Evolutionary conservation across 768 basidiomycete species (phyloP), one percentile per base, ranked within the genome.

Genomic region (Rickenella mellea): DNA sequence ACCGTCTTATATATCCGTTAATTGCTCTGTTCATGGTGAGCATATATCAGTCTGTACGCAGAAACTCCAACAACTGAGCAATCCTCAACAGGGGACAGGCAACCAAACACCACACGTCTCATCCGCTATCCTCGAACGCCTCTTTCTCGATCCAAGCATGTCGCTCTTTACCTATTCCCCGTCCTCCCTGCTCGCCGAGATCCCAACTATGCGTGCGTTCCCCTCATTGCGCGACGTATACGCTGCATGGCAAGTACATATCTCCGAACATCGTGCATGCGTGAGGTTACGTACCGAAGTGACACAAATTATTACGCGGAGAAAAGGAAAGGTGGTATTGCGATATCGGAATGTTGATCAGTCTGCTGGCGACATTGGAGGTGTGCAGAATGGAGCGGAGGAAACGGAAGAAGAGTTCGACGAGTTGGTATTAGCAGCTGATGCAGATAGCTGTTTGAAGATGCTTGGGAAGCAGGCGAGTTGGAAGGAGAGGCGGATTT

Each of bases 361-460:
- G 4, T 10, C 9, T 19, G 33, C 11, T 17, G 33, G 24, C 19
- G 33, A 17, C 12, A n/a, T 28, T 22, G 15, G 28, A 17, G 40
- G 40, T 31, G 24, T 24, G 26, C 17, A 1, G 10, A 38, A 26
- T 6, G 24, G 26, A 27, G 26, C 20, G 11, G 25, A 29, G n/a
- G 41, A 21, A 10, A 1, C 17, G 9, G 54, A 59, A 25, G 67
- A 64, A 27, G 50, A 48, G 20, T 71, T 64, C 46, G 67, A 71
- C 50, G 66, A 71, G 46, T 58, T 72, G 40, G 64, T 73, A 19
- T 53, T 72, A 6, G 68, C 67, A 33, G 54, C 63, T 11, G 57
- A 70, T 32, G 69, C 68, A 0, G 67, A 73, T 46, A 66, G 67
- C 3, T 61, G 64, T 14, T 62, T 68, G 49, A 59, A 63, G 32